Conservation (phyloP, 2,329 filamentous ascomycete species). For the Neurospora sp. region DNA sequence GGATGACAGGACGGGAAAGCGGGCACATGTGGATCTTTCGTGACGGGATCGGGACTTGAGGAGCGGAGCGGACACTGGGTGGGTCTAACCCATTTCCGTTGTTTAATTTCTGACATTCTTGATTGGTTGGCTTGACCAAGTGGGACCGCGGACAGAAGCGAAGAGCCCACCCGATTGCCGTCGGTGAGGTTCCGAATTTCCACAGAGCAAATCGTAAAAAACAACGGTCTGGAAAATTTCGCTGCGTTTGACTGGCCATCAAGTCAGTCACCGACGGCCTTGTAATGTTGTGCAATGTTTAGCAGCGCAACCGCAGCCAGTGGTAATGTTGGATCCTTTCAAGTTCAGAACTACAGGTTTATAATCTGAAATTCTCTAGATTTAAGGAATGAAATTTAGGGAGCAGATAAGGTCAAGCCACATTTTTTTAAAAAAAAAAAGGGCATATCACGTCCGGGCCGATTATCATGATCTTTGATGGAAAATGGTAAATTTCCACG, state of each 20-base stretch:
- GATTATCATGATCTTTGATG: background rate
- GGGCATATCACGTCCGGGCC: background rate
- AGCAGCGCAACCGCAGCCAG: background rate
- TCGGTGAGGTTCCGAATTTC: background rate
- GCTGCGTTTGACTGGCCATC: background rate
- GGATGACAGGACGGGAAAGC: background rate
- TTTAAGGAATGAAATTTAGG: background rate
- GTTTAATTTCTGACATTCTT: background rate
- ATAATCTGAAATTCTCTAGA: background rate
- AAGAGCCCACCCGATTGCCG: background rate
- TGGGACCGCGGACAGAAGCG: background rate
- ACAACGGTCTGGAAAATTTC: background rate
- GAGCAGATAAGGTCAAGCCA: background rate
- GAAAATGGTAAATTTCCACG: background rate
- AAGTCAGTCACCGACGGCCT: background rate
- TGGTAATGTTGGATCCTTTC: background rate
- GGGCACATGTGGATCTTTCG: background rate
- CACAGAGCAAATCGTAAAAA: background rate
- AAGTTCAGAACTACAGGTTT: background rate
- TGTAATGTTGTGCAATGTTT: background rate
- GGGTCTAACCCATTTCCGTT: background rate
- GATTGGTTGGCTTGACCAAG: background rate
- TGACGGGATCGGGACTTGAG: background rate
- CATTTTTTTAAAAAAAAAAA: background rate
- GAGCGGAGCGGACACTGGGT: background rate